Evolutionary conservation across 2,329 filamentous ascomycete species (phyloP).

Genomic region (Ophiosphaerella narmari): DNA sequence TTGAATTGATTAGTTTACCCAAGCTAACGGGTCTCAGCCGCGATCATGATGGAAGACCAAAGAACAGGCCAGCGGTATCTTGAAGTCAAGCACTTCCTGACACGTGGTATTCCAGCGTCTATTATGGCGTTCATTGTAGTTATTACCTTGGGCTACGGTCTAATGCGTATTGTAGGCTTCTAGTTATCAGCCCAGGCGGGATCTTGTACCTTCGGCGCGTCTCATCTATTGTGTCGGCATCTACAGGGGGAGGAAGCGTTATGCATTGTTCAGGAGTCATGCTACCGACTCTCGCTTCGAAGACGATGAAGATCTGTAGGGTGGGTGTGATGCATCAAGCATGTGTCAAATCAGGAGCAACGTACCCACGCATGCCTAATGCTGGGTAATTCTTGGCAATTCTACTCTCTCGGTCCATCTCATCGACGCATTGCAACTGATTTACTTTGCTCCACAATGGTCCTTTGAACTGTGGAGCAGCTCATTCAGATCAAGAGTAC

Average conservation of each 20-base stretch:
- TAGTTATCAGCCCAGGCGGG: constrained; percentile 37
- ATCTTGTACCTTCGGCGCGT: background rate
- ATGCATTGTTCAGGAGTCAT: background rate
- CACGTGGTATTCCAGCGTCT: constrained; percentile 86
- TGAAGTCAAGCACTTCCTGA: constrained; percentile 91
- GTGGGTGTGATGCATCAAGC: too few species aligned
- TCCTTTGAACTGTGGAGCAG: too few species aligned
- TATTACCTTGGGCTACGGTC: constrained; percentile 84
- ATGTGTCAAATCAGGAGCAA: too few species aligned
- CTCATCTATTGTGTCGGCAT: too few species aligned
- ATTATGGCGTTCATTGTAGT: constrained; percentile 81
- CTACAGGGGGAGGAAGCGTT: background rate
- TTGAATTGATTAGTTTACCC: background rate
- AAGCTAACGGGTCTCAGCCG: constrained; percentile 61
- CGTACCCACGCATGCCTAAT: too few species aligned
- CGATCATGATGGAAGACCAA: constrained; percentile 98
- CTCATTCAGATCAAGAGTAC: too few species aligned
- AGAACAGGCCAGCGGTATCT: constrained; percentile 90
- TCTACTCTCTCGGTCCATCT: too few species aligned
- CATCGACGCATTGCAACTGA: too few species aligned
- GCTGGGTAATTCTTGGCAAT: too few species aligned
- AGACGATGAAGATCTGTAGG: too few species aligned
- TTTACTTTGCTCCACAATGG: too few species aligned
- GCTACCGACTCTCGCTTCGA: too few species aligned
- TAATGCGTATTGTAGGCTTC: constrained; percentile 78